phyloP scores from a whole-genome alignment of 1,139 yeast species.

The Hyphopichia wangnamkhiaoensis region DNA sequence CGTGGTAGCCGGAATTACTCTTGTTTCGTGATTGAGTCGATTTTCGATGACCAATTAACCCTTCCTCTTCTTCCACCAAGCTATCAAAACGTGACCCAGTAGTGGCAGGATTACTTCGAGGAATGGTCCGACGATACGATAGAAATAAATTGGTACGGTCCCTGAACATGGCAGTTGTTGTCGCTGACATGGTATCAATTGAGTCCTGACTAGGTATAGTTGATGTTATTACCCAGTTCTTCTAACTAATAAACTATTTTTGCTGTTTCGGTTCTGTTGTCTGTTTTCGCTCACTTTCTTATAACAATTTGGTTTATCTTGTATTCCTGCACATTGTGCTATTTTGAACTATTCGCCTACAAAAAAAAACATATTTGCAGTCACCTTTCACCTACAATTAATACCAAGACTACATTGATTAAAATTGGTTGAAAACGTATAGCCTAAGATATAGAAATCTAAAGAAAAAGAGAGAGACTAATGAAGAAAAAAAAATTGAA shows the following conservation, averaged over 20 bases:
- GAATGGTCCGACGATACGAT: constrained; percentile 72
- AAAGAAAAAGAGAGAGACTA: too few relatives aligned
- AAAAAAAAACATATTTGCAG: background rate
- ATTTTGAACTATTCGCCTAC: too few relatives aligned
- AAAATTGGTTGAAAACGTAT: too few relatives aligned
- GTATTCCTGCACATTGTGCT: too few relatives aligned
- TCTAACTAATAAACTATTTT: too few relatives aligned
- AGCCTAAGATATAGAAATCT: too few relatives aligned
- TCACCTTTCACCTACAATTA: background rate
- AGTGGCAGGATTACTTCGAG: constrained; percentile 34
- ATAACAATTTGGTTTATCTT: too few relatives aligned
- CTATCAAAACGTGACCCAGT: constrained; percentile 29
- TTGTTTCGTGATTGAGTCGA: constrained; percentile 17
- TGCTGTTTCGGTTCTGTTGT: background rate
- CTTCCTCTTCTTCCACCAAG: constrained; percentile 57
- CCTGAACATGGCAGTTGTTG: constrained; percentile 52
- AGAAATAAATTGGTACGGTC: constrained; percentile 72
- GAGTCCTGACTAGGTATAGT: too few relatives aligned
- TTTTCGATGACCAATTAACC: constrained; percentile 35
- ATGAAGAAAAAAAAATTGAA: too few relatives aligned
- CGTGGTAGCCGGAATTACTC: constrained; percentile 12
- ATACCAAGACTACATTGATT: background rate
- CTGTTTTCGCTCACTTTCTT: background rate
- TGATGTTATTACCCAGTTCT: too few relatives aligned
- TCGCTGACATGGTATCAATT: background rate